These are phyloP conservation scores for Phytophthora hybrid DNA, from an alignment of 352 stramenopile species.

Conservation along the genomic window DNA sequence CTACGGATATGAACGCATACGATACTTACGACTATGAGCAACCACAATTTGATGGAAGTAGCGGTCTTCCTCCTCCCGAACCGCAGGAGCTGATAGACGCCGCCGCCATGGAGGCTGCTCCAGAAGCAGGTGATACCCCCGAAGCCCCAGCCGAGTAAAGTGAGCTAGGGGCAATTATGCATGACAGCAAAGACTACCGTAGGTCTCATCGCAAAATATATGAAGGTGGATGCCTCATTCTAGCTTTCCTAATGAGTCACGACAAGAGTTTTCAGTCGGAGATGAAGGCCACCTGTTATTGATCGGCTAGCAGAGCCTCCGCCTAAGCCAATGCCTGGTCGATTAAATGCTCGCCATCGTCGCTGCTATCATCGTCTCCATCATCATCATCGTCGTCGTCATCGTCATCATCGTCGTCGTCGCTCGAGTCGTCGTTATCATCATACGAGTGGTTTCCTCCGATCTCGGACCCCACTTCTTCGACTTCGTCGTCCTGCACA, in stretches of 20 bases:
- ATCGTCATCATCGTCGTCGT: constrained; percentile 52
- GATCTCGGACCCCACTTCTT: constrained; percentile 42
- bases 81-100: constrained; percentile 11
- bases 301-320: constrained; percentile 9
- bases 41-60: constrained; percentile 22
- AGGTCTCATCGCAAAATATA: constrained; percentile 33
- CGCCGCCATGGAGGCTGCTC: neutral
- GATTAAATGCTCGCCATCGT: constrained; percentile 48
- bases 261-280: constrained; percentile 2
- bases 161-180: neutral
- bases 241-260: constrained; percentile 17
- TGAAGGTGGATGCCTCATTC: constrained; percentile 13
- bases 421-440: constrained; percentile 60
- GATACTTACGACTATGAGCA: constrained; percentile 35
- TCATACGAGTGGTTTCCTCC: constrained; percentile 49
- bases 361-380: constrained; percentile 42
- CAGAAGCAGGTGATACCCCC: neutral
- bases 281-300: constrained; percentile 12
- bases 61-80: constrained; percentile 30
- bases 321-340: constrained; percentile 39
- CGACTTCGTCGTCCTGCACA: constrained; percentile 35
- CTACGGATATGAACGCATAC: constrained; percentile 36
- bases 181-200: constrained; percentile 1
- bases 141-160: constrained; percentile 14
- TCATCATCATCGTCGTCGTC: constrained; percentile 44